Conservation (phyloP, 169 alveolate species). For the Fabrea salina region DNA sequence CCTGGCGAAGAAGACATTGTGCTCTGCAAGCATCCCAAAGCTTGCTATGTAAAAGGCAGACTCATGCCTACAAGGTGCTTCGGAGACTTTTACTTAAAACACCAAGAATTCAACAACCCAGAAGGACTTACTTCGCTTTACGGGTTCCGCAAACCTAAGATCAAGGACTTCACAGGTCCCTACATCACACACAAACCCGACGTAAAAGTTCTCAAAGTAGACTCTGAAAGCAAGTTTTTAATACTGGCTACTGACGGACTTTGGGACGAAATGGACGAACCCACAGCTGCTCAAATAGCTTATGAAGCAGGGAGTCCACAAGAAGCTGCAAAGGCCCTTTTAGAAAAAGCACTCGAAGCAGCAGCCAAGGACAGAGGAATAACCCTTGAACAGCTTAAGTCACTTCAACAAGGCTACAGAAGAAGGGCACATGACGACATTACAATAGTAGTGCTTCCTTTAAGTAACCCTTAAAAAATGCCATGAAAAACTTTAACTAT, state of each 20-base stretch:
- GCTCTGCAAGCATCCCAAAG: slow-evolving; percentile 53
- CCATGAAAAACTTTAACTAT: no score
- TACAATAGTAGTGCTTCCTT: slow-evolving; percentile 57
- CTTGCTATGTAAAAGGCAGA: slow-evolving; percentile 81
- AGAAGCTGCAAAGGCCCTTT: slow-evolving; percentile 44
- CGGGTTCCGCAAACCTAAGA: neutral
- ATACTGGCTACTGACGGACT: slow-evolving; percentile 80
- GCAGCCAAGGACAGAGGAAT: slow-evolving; percentile 46
- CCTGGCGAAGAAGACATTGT: slow-evolving; percentile 65
- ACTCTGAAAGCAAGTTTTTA: slow-evolving; percentile 58
- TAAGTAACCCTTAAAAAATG: neutral
- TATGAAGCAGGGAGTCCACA: slow-evolving; percentile 34
- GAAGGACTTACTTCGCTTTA: neutral
- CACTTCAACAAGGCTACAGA: slow-evolving; percentile 52
- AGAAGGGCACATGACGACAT: slow-evolving; percentile 78
- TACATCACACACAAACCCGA: slow-evolving; percentile 73
- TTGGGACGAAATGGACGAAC: slow-evolving; percentile 75
- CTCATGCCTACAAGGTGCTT: slow-evolving; percentile 78
- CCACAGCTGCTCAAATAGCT: slow-evolving; percentile 48
- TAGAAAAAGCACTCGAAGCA: slow-evolving; percentile 49
- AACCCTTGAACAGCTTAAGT: slow-evolving; percentile 35
- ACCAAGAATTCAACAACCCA: slow-evolving; percentile 57
- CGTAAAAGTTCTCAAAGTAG: slow-evolving; percentile 47
- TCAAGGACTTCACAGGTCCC: slow-evolving; percentile 64
- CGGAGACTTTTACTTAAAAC: slow-evolving; percentile 77